A percentile compares a stretch with the other conserved stretches of the same genome.
phyloP scores from a whole-genome alignment of 2,329 filamentous ascomycete genomes.

The Exophiala dermatitidis region DNA sequence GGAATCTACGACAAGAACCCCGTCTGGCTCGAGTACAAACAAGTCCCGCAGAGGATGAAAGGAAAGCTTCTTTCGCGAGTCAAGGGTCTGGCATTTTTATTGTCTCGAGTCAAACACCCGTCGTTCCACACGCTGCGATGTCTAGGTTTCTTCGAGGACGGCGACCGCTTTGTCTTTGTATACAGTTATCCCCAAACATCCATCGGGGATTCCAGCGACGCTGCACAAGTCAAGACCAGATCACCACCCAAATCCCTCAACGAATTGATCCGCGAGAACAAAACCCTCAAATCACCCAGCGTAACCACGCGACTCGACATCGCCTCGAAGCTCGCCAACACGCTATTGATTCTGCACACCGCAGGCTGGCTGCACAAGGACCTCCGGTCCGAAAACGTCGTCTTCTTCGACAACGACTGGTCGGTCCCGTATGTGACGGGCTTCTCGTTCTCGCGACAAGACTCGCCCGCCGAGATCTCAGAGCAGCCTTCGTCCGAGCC shows the following conservation, averaged over 20 bases:
- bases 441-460: constrained; percentile 31
- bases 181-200: constrained; percentile 5
- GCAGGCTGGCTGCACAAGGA: constrained; percentile 32
- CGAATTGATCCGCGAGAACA: neutral
- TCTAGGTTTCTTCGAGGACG: constrained; percentile 9
- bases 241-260: neutral
- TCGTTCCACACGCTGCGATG: constrained; percentile 12
- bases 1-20: neutral
- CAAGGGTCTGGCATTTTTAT: constrained; percentile 1
- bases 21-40: neutral
- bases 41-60: neutral
- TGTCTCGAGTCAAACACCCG: constrained; percentile 1
- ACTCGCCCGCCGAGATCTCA: constrained; percentile 18
- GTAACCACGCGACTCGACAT: constrained; percentile 14
- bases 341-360: constrained; percentile 30
- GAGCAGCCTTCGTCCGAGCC: constrained; percentile 15
- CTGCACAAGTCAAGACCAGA: neutral
- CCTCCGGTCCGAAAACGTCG: constrained; percentile 29
- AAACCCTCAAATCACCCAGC: constrained; percentile 1
- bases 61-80: neutral
- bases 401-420: constrained; percentile 27
- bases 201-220: too few species aligned
- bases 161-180: constrained; percentile 4
- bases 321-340: constrained; percentile 21
- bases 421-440: constrained; percentile 44